Conservation (phyloP, 148 eudicot species). For the Diospyros kaki region DNA sequence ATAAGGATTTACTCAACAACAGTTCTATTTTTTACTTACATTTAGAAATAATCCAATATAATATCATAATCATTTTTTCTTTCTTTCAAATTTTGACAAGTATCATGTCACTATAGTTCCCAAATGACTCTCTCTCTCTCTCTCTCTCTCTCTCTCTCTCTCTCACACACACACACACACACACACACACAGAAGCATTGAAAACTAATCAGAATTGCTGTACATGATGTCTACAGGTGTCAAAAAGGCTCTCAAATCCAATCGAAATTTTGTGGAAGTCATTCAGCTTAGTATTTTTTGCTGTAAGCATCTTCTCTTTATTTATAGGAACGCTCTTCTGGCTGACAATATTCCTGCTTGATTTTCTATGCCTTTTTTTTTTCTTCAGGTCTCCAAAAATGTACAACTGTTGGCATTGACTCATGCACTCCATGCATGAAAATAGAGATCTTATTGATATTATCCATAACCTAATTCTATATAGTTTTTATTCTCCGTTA, state of each 20-base stretch:
- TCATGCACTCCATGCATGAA: not conserved
- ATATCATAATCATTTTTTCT: not conserved
- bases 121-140: too few relatives aligned
- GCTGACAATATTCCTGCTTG: not conserved
- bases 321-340: not conserved
- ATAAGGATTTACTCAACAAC: not conserved
- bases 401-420: not conserved
- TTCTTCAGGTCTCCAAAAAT: not conserved
- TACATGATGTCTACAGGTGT: constrained; percentile 40
- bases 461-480: not conserved
- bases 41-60: not conserved
- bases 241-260: constrained; percentile 68
- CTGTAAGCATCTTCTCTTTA: constrained; percentile 53
- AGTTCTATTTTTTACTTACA: not conserved
- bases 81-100: not conserved
- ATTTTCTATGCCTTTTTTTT: not conserved
- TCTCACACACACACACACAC: too few relatives aligned
- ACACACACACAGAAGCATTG: not conserved
- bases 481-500: not conserved
- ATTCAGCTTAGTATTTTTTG: constrained; percentile 87
- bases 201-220: not conserved
- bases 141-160: too few relatives aligned
- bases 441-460: too few relatives aligned
- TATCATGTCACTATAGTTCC: too few relatives aligned
- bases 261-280: constrained; percentile 92